These are phyloP conservation scores for Neophaeococcomyces mojaviensis DNA, from an alignment of 2,329 filamentous ascomycete species.

Conservation along the genomic window DNA sequence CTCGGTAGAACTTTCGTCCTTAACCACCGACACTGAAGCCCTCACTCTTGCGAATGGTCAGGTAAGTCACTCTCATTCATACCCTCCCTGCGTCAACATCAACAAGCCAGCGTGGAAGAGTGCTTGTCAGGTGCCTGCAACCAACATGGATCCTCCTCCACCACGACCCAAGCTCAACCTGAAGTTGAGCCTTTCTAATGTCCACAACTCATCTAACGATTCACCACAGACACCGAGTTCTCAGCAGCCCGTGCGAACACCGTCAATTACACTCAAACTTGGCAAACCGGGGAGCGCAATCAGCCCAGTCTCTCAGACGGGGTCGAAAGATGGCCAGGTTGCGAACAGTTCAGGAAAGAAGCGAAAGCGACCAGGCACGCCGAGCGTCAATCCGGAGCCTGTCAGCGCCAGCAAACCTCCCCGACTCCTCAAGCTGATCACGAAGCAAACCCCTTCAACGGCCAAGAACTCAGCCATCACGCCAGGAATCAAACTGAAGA, in stretches of 20 bases:
- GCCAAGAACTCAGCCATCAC: slow-evolving; percentile 8
- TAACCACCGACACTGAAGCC: not conserved
- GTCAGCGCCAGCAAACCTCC: not conserved
- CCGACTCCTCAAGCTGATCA: slow-evolving; percentile 6
- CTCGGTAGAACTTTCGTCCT: not conserved
- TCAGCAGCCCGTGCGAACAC: slow-evolving; percentile 15
- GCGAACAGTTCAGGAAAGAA: slow-evolving; percentile 26
- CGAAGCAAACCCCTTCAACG: not conserved
- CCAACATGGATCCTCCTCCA: slow-evolving; percentile 6
- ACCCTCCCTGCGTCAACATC: slow-evolving; percentile 2
- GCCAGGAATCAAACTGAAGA: slow-evolving; percentile 50
- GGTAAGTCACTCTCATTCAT: slow-evolving; percentile 1
- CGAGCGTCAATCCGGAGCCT: not conserved
- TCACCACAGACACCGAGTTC: slow-evolving; percentile 15
- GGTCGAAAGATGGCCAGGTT: slow-evolving; percentile 15
- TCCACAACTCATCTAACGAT: not conserved
- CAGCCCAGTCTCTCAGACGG: slow-evolving; percentile 18
- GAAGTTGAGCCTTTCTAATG: slow-evolving; percentile 17
- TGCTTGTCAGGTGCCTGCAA: not conserved
- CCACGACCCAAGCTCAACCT: slow-evolving; percentile 24
- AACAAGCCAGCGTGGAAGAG: not conserved
- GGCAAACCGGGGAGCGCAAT: slow-evolving; percentile 9
- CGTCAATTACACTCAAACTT: slow-evolving; percentile 23
- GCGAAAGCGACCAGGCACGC: slow-evolving; percentile 13
- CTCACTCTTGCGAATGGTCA: not conserved